Percentiles rank a stretch among this genome's conserved stretches.
phyloP scores from a whole-genome alignment of 148 eudicot species.

The Persicaria tinctoria region DNA sequence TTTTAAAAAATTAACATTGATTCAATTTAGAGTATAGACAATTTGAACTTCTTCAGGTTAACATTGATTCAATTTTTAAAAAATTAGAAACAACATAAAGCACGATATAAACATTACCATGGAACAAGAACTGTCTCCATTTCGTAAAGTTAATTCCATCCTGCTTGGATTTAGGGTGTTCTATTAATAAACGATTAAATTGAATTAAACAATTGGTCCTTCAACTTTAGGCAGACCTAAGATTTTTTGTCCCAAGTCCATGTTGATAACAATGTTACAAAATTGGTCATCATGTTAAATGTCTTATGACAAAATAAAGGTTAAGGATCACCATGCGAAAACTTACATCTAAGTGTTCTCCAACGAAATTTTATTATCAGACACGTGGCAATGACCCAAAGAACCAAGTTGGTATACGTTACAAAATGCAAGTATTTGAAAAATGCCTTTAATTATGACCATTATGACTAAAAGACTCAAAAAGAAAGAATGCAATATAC shows the following conservation, averaged over 20 bases:
- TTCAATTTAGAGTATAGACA: not conserved
- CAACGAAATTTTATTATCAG: not conserved
- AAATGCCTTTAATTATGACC: not conserved
- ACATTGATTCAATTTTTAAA: not conserved
- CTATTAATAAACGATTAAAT: not conserved
- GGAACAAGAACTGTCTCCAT: not conserved
- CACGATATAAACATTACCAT: not conserved
- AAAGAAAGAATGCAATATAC: not conserved
- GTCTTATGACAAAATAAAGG: not conserved
- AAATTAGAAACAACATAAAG: not conserved
- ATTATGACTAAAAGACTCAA: not conserved
- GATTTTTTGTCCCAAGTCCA: not conserved
- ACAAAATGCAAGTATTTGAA: not conserved
- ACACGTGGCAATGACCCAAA: not conserved
- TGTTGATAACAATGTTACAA: not conserved
- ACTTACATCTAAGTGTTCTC: not conserved
- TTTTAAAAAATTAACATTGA: not conserved
- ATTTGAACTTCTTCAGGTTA: not conserved
- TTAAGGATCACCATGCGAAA: not conserved
- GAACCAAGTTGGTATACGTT: not conserved
- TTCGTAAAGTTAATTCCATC: not conserved
- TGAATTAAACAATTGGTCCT: not conserved
- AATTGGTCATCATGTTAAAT: not conserved
- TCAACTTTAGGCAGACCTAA: not conserved
- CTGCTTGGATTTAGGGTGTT: not conserved